These are phyloP conservation scores for Amoebophrya sp. DNA, from an alignment of 169 alveolate species.

Conservation along the genomic window DNA sequence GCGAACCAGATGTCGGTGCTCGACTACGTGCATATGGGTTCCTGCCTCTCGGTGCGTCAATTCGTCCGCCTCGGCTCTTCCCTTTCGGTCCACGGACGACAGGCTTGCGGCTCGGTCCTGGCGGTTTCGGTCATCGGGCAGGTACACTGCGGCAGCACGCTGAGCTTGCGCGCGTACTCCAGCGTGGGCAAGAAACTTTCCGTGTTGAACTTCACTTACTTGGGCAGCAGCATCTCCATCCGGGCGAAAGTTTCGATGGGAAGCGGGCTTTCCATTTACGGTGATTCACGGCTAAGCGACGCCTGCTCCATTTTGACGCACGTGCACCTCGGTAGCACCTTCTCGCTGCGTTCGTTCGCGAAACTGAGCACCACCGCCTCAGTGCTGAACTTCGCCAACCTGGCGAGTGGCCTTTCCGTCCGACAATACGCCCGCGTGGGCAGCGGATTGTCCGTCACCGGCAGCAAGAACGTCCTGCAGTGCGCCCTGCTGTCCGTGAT, in stretches of 20 bases:
- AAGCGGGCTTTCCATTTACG: neutral
- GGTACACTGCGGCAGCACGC: too few relatives aligned
- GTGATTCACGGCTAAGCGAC: neutral
- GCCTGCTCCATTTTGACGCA: neutral
- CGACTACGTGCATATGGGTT: neutral
- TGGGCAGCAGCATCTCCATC: neutral
- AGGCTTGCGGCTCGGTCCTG: too few relatives aligned
- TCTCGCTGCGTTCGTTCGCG: constrained; percentile 28
- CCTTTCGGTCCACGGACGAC: too few relatives aligned
- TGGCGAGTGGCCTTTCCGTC: neutral
- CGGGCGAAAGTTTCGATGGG: neutral
- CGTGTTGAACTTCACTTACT: neutral
- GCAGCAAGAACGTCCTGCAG: neutral
- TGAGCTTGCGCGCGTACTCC: too few relatives aligned
- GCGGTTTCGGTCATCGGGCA: too few relatives aligned
- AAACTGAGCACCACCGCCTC: neutral
- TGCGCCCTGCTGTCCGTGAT: neutral
- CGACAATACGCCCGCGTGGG: constrained; percentile 17
- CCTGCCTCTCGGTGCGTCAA: neutral
- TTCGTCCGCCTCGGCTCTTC: neutral
- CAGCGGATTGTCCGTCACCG: neutral
- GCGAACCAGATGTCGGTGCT: neutral
- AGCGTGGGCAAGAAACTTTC: too few relatives aligned
- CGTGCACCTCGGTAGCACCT: neutral
- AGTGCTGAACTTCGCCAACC: neutral